Evolutionary conservation across 129 eudicot species (phyloP).

Genomic region (Cynara cardunculus): DNA sequence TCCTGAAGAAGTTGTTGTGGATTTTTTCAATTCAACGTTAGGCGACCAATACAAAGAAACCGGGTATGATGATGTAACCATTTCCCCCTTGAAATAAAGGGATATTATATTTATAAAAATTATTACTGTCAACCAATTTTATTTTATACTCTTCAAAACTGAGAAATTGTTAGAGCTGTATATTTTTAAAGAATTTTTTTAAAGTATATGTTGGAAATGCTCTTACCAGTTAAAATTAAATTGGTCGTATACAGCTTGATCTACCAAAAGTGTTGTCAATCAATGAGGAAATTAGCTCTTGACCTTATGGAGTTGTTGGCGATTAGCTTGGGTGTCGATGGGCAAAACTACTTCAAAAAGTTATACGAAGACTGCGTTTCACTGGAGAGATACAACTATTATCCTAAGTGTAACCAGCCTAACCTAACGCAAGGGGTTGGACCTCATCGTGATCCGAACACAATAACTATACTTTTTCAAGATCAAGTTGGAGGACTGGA

Average conservation of each 20-base stretch:
- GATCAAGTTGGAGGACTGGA: constrained; percentile 72
- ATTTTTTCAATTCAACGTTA: constrained; percentile 24
- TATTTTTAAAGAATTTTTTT: no score
- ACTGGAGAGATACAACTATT: constrained; percentile 56
- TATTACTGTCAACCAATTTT: not conserved
- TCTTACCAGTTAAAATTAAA: no score
- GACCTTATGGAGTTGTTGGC: constrained; percentile 46
- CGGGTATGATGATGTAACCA: constrained; percentile 32
- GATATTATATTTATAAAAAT: not conserved
- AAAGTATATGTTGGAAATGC: no score
- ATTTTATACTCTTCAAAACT: no score
- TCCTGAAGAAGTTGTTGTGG: constrained; percentile 23
- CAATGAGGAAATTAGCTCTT: constrained; percentile 44
- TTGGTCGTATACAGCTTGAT: constrained; percentile 26
- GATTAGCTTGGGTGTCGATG: constrained; percentile 50
- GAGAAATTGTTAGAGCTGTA: no score
- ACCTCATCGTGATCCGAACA: constrained; percentile 63
- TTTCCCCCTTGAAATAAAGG: not conserved
- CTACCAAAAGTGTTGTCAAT: constrained; percentile 47
- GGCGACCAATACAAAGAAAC: constrained; percentile 37
- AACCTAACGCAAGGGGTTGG: constrained; percentile 51
- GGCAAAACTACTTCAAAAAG: constrained; percentile 27
- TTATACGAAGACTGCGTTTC: constrained; percentile 45
- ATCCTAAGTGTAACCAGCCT: constrained; percentile 56
- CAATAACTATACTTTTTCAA: constrained; percentile 68